Evolutionary conservation across 2,329 filamentous ascomycete genomes (phyloP).

Genomic region (Aspergillus amoenus): DNA sequence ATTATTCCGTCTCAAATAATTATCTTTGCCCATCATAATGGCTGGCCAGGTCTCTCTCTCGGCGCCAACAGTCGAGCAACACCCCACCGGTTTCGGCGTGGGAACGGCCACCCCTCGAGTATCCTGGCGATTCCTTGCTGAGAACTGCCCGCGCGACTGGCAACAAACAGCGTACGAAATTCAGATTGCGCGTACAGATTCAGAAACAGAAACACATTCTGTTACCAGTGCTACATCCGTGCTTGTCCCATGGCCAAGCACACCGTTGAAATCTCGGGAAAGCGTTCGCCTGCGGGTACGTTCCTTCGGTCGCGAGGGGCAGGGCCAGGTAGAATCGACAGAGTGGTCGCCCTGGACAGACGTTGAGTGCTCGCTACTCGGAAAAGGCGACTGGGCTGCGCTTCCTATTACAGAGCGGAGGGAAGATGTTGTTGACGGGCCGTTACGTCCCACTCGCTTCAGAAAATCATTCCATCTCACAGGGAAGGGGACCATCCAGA

Average conservation of each 20-base stretch:
- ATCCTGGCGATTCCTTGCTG: slow-evolving; percentile 26
- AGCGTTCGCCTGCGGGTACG: slow-evolving; percentile 2
- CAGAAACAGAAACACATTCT: not conserved
- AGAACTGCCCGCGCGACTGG: slow-evolving; percentile 19
- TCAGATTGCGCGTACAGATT: slow-evolving; percentile 2
- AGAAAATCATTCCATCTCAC: slow-evolving; percentile 30
- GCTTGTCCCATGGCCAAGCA: slow-evolving; percentile 1
- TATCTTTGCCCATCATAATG: not conserved
- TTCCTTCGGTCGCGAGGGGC: not conserved
- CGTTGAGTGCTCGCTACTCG: not conserved
- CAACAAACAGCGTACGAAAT: slow-evolving; percentile 29
- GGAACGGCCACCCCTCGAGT: slow-evolving; percentile 22
- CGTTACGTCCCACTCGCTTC: slow-evolving; percentile 23
- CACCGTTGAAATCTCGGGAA: not conserved
- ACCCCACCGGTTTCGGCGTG: slow-evolving; percentile 24
- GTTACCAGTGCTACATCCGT: not conserved
- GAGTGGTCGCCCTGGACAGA: slow-evolving; percentile 5
- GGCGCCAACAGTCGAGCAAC: slow-evolving; percentile 1
- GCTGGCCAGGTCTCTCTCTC: not conserved
- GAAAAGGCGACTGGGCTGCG: not conserved
- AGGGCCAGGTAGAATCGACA: not conserved
- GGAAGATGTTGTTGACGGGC: not conserved
- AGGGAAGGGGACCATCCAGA: slow-evolving; percentile 6
- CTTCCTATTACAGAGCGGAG: not conserved
- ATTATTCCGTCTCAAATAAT: no score